Conservation (phyloP, 73 alveolate species). For the Uronychia binucleata region DNA sequence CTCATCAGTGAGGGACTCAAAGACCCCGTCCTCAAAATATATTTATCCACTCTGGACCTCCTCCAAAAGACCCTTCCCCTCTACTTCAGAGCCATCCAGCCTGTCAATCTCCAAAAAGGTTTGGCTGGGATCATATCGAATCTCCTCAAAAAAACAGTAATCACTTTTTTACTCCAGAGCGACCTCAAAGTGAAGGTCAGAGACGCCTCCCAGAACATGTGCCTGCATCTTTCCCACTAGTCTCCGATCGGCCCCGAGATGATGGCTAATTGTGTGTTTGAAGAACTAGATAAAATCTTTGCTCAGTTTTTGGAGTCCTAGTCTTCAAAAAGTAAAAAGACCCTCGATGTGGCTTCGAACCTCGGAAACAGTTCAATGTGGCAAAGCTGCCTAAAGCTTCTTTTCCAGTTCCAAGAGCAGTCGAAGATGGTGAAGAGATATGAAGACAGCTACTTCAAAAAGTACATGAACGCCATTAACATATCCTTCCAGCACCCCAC, state of each 20-base stretch:
- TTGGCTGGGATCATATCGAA: constrained; percentile 16
- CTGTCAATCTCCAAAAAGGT: neutral
- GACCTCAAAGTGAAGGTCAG: constrained; percentile 57
- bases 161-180: neutral
- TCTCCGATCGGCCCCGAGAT: constrained; percentile 62
- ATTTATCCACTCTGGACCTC: constrained; percentile 28
- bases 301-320: neutral
- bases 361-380: constrained; percentile 59
- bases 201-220: constrained; percentile 52
- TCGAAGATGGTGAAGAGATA: constrained; percentile 14
- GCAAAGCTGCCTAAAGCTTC: constrained; percentile 40
- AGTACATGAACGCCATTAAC: constrained; percentile 35
- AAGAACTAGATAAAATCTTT: constrained; percentile 28
- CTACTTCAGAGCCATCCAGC: constrained; percentile 36
- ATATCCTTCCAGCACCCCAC: constrained; percentile 43
- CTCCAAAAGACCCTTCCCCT: constrained; percentile 49
- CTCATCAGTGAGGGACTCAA: constrained; percentile 35
- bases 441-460: constrained; percentile 2
- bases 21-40: constrained; percentile 61
- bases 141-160: constrained; percentile 41
- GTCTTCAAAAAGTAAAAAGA: neutral
- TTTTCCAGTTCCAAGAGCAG: constrained; percentile 26
- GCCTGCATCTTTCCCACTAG: constrained; percentile 54
- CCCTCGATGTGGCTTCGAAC: constrained; percentile 44
- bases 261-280: constrained; percentile 34